Evolutionary conservation across 805 yeast genomes (phyloP), one percentile per base, ranked within the genome.

Genomic region (Pichia nakasei): DNA sequence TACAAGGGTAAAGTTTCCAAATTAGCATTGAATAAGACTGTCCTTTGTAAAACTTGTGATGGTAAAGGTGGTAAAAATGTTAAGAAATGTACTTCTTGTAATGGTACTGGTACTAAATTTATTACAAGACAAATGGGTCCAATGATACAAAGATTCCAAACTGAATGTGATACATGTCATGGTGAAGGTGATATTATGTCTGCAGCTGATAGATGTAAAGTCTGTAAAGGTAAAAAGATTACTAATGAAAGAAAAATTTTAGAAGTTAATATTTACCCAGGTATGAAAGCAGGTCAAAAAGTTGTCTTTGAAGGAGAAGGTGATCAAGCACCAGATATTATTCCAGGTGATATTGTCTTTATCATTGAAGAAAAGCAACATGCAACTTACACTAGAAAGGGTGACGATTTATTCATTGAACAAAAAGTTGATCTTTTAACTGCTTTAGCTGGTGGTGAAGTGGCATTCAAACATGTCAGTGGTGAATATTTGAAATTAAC

Each of bases 71-170:
- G 98, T 69, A 86, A 86, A 60, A 85, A 80, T 54, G 95, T 89
- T 52, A 84, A 83, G 72, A 79, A 79, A 57, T 93, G 99, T 80
- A 52, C 79, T 42, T 64, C 78, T 34, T 93, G 99, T 80, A 76
- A 78, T 60, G 99, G 99, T 67, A 75, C 76, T 57, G 99, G 99
- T 76, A 68, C 82, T 65, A 85, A 78, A 67, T 82, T 91, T 53
- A 83, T 88, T 53, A 86, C 96, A 42, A 85, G 95, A 72, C 97
- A 93, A 69, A 89, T 93, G 96, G 99, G 99, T 56, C 96, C 96
- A 53, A 87, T 93, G 89, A 85, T 93, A 59, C 99, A 93, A 73
- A 85, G 96, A 75, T 85, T 85, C 79, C 97, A 93, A 72, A 80
- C 94, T 38, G 80, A 79, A 43, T 93, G 99, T 83, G 91, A 85